Evolutionary conservation across 306 rosid genomes (phyloP).

Genomic region (Hippophae rhamnoides): DNA sequence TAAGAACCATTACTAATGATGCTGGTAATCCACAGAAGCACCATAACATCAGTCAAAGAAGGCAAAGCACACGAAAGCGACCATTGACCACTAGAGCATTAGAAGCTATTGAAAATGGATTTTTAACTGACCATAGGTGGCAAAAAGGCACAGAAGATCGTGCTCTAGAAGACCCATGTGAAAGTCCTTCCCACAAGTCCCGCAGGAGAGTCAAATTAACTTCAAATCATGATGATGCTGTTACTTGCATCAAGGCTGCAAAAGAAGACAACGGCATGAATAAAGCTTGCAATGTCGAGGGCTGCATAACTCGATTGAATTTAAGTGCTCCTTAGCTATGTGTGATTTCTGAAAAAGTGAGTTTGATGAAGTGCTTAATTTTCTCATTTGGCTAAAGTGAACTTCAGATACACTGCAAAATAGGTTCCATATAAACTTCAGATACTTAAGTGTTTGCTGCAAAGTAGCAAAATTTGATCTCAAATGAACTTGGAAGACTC

Average conservation of each 20-base stretch:
- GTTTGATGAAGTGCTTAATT: constrained; percentile 12
- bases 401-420: too few species aligned
- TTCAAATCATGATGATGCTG: constrained; percentile 22
- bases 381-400: background rate
- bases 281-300: constrained; percentile 24
- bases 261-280: constrained; percentile 35
- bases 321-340: constrained; percentile 17
- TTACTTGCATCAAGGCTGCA: constrained; percentile 13
- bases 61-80: constrained; percentile 70
- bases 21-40: constrained; percentile 16
- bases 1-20: constrained; percentile 13
- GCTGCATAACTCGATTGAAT: constrained; percentile 22
- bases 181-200: constrained; percentile 36
- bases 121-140: constrained; percentile 33
- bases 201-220: constrained; percentile 29
- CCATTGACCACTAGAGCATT: constrained; percentile 62
- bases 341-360: constrained; percentile 8
- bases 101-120: constrained; percentile 60
- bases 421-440: too few species aligned
- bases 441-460: too few species aligned
- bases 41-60: constrained; percentile 31
- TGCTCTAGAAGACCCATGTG: constrained; percentile 16
- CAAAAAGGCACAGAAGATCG: constrained; percentile 20
- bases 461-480: too few species aligned
- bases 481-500: too few species aligned